Evolutionary conservation across 805 yeast genomes (phyloP).

Genomic region (Maudiozyma barnettii): DNA sequence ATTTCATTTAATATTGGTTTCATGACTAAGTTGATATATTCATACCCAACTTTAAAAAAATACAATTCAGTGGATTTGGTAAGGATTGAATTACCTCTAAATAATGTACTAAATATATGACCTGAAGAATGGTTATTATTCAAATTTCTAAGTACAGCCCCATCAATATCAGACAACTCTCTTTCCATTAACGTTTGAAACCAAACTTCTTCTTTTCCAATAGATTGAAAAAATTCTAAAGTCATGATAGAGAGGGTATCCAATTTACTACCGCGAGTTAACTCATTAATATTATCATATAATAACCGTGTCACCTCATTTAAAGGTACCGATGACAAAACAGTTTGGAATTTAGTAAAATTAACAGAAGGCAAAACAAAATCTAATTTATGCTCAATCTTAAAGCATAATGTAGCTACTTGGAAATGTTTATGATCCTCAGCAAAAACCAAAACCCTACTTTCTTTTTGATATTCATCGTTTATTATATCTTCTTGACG

Average conservation of each 20-base stretch:
- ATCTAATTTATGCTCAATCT: constrained; percentile 41
- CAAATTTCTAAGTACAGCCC: constrained; percentile 14
- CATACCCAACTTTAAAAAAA: constrained; percentile 68
- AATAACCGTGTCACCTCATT: constrained; percentile 31
- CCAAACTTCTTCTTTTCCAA: constrained; percentile 64
- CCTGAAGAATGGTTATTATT: constrained; percentile 15
- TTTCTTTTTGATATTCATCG: constrained; percentile 17
- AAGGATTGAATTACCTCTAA: constrained; percentile 77
- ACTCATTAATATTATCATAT: not conserved
- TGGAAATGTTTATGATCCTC: constrained; percentile 30
- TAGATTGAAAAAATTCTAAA: constrained; percentile 64
- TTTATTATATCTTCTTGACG: constrained; percentile 20
- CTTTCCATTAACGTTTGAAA: constrained; percentile 55
- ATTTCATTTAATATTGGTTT: constrained; percentile 57
- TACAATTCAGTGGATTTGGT: constrained; percentile 75
- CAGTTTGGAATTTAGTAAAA: constrained; percentile 53
- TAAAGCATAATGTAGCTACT: constrained; percentile 50
- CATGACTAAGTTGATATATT: constrained; percentile 61
- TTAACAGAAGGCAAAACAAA: constrained; percentile 51
- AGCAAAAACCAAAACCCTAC: constrained; percentile 38
- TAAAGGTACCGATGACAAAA: constrained; percentile 46
- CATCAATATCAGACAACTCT: constrained; percentile 42
- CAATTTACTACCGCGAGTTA: constrained; percentile 21
- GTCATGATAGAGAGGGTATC: constrained; percentile 51
- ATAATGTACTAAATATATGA: constrained; percentile 48